phyloP scores from a whole-genome alignment of 345 rosid species.

The Rhodamnia rubescens region DNA sequence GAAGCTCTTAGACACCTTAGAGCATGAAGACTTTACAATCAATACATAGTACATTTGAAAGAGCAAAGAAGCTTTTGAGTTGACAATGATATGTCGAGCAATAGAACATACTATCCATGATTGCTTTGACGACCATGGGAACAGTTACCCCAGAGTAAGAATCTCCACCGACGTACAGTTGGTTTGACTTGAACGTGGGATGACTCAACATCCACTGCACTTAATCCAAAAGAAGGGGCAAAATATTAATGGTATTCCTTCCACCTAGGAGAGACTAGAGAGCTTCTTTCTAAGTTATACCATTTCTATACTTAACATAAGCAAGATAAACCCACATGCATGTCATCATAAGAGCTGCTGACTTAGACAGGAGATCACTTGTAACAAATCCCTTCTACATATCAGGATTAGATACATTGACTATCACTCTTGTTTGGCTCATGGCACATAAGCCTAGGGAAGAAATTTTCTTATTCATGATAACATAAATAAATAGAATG shows the following conservation, averaged over 20 bases:
- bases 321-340: background rate
- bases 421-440: background rate
- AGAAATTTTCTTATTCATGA: background rate
- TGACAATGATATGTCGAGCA: background rate
- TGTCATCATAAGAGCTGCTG: background rate
- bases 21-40: background rate
- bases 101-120: constrained; percentile 1
- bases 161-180: constrained; percentile 3
- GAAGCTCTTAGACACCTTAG: background rate
- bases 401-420: background rate
- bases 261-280: background rate
- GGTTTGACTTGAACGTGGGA: background rate
- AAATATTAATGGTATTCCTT: background rate
- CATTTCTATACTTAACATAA: background rate
- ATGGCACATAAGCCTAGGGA: background rate
- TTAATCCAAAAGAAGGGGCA: background rate
- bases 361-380: background rate
- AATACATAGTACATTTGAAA: background rate
- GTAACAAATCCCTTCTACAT: background rate
- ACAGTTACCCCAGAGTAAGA: constrained; percentile 7
- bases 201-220: constrained; percentile 7
- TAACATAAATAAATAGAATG: background rate
- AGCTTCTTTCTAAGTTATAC: background rate
- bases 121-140: background rate
- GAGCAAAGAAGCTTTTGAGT: background rate